A percentile compares a stretch with the other conserved stretches of the same genome.
Evolutionary conservation across 2,329 filamentous ascomycete genomes (phyloP).

Genomic region (Lasiodiplodia citricola): DNA sequence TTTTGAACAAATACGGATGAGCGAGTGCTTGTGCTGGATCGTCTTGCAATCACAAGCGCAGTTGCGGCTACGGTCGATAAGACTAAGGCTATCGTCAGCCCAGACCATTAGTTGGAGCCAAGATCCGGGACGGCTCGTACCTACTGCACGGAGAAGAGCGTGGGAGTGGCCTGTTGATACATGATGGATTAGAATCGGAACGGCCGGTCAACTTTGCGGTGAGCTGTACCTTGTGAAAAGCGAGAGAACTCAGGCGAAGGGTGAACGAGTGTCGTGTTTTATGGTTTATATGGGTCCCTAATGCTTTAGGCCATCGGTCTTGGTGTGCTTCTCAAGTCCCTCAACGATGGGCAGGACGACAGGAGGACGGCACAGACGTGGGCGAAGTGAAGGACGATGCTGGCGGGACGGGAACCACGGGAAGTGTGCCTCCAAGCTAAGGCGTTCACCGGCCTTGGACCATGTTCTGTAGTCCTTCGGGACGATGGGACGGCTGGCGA

Average conservation of each 20-base stretch:
- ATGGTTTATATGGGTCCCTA: neutral
- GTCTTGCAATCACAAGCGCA: neutral
- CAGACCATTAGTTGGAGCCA: neutral
- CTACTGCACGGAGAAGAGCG: constrained; percentile 15
- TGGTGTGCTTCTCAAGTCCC: neutral
- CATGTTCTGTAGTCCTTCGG: neutral
- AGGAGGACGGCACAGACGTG: neutral
- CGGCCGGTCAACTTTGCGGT: neutral
- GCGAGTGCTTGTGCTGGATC: neutral
- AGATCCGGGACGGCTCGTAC: neutral
- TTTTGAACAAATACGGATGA: neutral
- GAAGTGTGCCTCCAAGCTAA: neutral
- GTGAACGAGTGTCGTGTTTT: neutral
- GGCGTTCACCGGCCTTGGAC: neutral
- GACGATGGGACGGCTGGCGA: neutral
- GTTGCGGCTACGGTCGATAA: constrained; percentile 5
- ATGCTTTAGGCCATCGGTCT: neutral
- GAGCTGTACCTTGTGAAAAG: neutral
- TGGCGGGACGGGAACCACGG: neutral
- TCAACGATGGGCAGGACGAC: neutral
- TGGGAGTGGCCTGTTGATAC: neutral
- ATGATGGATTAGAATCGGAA: neutral
- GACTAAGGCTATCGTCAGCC: constrained; percentile 15
- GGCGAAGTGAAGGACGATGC: neutral
- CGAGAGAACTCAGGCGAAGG: neutral